Base-by-base conservation (phyloP, 2,329 filamentous ascomycete species). In the Fusarium algeriense region DNA sequence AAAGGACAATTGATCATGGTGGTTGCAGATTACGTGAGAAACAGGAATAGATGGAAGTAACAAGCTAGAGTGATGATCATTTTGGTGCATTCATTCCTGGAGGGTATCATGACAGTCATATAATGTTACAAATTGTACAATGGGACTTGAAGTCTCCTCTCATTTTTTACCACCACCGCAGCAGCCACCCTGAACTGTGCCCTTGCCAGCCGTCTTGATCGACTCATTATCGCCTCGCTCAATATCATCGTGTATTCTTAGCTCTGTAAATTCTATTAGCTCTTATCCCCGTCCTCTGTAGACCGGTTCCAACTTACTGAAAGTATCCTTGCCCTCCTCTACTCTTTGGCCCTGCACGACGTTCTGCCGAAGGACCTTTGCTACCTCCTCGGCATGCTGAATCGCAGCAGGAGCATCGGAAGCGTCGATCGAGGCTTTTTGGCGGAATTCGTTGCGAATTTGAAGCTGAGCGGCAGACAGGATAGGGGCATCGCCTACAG, bases 141-240 rank as follows among this genome's bases (percentile, higher is more conserved):
- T 48, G 43, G 26, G 50, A 65, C 35, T n/a, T 44, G 64, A 52
- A 63, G 37, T 64, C 63, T 60, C 67, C 60, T 53, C 60, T 76
- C 62, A 80, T 60, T 73, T 77, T 64, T 73, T 77, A 58, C 78
- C 74, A 59, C 81, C 81, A 15, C 80, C 79, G 28, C 69, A 71
- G 69, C 69, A 71, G 19, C 69, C 60, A 23, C 79, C 77, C 11
- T 77, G 72, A n/a, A 68, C 50, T n/a, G 63, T 64, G 41, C 77
- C 78, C 3, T 68, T 80, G 65, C 82, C 85, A 5, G 87, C 86
- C 55, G 89, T 85, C 82, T 95, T 97, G 76, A 98, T 89, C 37
- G 91, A 93, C 75, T 98, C 94, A 78, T 99, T 99, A 82, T 98
- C 93, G 58, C 96, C 94, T 72, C 93, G 87, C 81, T 99, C 95